Evolutionary conservation across 2,329 filamentous ascomycete species (phyloP).

Genomic region (Rhinocladiella mackenziei): DNA sequence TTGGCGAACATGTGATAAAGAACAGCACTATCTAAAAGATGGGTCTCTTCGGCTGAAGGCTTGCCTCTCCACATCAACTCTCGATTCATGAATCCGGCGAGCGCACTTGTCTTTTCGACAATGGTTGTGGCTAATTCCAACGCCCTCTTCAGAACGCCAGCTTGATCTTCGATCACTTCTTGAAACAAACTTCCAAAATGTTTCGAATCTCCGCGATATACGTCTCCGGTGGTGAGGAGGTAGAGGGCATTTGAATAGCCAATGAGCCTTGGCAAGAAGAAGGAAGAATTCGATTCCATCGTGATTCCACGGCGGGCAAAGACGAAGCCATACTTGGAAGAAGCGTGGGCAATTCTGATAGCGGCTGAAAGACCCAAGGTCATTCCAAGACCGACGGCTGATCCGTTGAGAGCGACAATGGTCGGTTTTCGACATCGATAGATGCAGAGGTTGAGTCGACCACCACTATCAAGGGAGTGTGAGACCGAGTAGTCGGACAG

Average conservation of each 20-base stretch:
- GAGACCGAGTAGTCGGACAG: too few species aligned
- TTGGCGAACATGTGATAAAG: slow-evolving; percentile 38
- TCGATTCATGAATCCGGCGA: slow-evolving; percentile 15
- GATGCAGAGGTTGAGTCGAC: slow-evolving; percentile 50
- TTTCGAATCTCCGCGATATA: slow-evolving; percentile 49
- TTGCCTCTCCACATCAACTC: slow-evolving; percentile 21
- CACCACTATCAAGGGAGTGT: slow-evolving; percentile 33
- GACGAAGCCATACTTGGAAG: slow-evolving; percentile 63
- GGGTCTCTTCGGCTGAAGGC: slow-evolving; percentile 60
- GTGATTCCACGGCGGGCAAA: slow-evolving; percentile 65
- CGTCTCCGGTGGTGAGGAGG: slow-evolving; percentile 61
- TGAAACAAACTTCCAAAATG: slow-evolving; percentile 61
- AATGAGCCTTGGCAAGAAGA: slow-evolving; percentile 64
- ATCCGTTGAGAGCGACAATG: slow-evolving; percentile 57
- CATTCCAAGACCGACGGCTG: slow-evolving; percentile 57
- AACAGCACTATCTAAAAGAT: slow-evolving; percentile 57
- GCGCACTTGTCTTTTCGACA: slow-evolving; percentile 59
- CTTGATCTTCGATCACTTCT: slow-evolving; percentile 57
- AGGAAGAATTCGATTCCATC: slow-evolving; percentile 65
- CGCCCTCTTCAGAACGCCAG: slow-evolving; percentile 60
- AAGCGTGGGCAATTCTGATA: slow-evolving; percentile 47
- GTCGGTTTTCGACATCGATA: slow-evolving; percentile 57
- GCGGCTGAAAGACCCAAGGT: slow-evolving; percentile 57
- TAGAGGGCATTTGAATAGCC: slow-evolving; percentile 60
- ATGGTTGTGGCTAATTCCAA: slow-evolving; percentile 64